Percentiles rank a stretch among this genome's conserved stretches.
phyloP scores from a whole-genome alignment of 495 filamentous ascomycete genomes.

The Pseudomonodictys pantanalensis region DNA sequence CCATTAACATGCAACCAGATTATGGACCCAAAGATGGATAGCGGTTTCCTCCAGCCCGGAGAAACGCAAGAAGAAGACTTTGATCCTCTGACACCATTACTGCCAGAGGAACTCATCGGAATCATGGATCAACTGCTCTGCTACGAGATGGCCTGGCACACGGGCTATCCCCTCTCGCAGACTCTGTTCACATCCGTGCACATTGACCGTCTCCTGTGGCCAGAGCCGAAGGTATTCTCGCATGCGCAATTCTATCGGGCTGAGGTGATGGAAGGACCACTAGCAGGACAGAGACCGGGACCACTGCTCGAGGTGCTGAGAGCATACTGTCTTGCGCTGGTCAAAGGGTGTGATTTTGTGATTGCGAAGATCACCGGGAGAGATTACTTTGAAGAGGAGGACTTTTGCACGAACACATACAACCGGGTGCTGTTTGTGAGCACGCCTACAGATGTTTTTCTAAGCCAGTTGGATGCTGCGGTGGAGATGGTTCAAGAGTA shows the following conservation, averaged over 20 bases:
- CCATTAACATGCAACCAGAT: constrained; percentile 57
- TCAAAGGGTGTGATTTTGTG: constrained; percentile 81
- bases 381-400: constrained; percentile 95
- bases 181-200: constrained; percentile 94
- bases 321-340: constrained; percentile 79
- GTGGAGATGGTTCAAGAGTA: constrained; percentile 23
- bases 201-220: constrained; percentile 77
- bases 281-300: constrained; percentile 2
- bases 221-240: constrained; percentile 62
- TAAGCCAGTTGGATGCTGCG: constrained; percentile 24
- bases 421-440: constrained; percentile 67
- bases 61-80: constrained; percentile 84
- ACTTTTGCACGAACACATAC: constrained; percentile 89
- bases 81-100: constrained; percentile 65
- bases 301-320: constrained; percentile 63
- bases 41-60: constrained; percentile 70
- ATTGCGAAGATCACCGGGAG: constrained; percentile 69
- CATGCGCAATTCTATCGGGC: constrained; percentile 60
- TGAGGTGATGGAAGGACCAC: background rate
- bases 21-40: constrained; percentile 99
- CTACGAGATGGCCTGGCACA: constrained; percentile 97
- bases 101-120: constrained; percentile 78
- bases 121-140: constrained; percentile 93
- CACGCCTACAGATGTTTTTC: constrained; percentile 22
- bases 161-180: constrained; percentile 88